phyloP scores from a whole-genome alignment of 441 rosid species.

The Dalechampia spathulata region DNA sequence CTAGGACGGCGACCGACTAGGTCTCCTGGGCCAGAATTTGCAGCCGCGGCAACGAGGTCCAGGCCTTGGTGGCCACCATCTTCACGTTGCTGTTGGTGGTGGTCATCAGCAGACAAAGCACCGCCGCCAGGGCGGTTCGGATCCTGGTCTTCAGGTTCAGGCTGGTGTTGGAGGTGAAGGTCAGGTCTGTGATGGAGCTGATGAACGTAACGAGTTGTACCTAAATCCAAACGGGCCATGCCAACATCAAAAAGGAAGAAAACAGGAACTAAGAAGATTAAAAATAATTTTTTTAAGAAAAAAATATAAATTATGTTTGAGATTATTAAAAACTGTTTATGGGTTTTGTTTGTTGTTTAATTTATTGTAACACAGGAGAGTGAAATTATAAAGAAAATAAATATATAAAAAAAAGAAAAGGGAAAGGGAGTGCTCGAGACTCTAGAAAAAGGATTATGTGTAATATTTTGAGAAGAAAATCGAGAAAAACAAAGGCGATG shows the following conservation, averaged over 20 bases:
- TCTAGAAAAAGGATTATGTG: slow-evolving; percentile 9
- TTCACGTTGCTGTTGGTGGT: slow-evolving; percentile 27
- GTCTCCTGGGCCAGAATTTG: slow-evolving; percentile 35
- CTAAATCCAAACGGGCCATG: slow-evolving; percentile 87
- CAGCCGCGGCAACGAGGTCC: slow-evolving; percentile 33
- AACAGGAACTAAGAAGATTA: slow-evolving; percentile 22
- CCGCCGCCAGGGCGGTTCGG: slow-evolving; percentile 21
- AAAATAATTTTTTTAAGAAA: not conserved
- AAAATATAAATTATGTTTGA: slow-evolving; percentile 2
- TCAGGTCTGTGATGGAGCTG: slow-evolving; percentile 71
- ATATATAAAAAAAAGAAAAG: slow-evolving; percentile 19
- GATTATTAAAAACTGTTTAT: slow-evolving; percentile 35
- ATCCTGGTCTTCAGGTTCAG: slow-evolving; percentile 34
- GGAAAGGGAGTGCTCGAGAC: no score
- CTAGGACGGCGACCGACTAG: slow-evolving; percentile 65
- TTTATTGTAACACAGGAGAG: slow-evolving; percentile 1
- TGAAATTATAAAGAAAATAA: slow-evolving; percentile 22
- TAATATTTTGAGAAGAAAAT: slow-evolving; percentile 18
- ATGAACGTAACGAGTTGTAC: slow-evolving; percentile 69
- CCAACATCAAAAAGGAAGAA: slow-evolving; percentile 36
- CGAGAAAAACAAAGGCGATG: slow-evolving; percentile 12
- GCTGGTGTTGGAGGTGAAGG: slow-evolving; percentile 47
- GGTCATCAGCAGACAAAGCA: not conserved
- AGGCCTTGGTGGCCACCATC: slow-evolving; percentile 37
- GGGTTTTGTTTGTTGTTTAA: slow-evolving; percentile 30